phyloP scores from a whole-genome alignment of 2,329 filamentous ascomycete genomes.

The Hymenoscyphus repandus region DNA sequence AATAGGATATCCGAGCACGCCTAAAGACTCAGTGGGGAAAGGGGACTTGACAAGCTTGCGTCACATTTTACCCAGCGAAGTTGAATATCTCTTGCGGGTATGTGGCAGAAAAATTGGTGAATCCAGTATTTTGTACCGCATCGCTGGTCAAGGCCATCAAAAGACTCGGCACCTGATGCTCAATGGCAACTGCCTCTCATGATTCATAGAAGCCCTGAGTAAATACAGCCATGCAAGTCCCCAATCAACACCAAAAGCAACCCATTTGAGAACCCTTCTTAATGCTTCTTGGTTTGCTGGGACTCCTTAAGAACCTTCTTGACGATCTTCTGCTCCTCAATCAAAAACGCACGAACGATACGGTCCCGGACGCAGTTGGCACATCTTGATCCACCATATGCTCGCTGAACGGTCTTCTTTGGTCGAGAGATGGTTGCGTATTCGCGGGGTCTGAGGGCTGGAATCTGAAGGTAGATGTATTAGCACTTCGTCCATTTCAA shows the following conservation, averaged over 20 bases:
- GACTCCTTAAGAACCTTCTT: slow-evolving; percentile 99
- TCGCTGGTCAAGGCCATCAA: not conserved
- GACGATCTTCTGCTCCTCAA: slow-evolving; percentile 99
- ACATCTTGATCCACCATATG: slow-evolving; percentile 98
- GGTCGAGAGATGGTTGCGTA: slow-evolving; percentile 96
- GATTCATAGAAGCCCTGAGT: slow-evolving; percentile 28
- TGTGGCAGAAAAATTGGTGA: not conserved
- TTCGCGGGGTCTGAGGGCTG: slow-evolving; percentile 96
- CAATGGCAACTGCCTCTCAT: slow-evolving; percentile 26
- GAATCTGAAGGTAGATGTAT: slow-evolving; percentile 55
- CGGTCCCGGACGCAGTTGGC: slow-evolving; percentile 98
- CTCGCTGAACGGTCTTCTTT: slow-evolving; percentile 98
- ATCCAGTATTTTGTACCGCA: no score
- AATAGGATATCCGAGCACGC: no score
- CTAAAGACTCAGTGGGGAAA: not conserved
- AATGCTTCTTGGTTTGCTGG: slow-evolving; percentile 56
- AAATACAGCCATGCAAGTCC: slow-evolving; percentile 33
- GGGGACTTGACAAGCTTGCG: not conserved
- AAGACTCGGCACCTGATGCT: slow-evolving; percentile 3
- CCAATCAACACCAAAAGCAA: slow-evolving; percentile 32
- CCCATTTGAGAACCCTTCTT: slow-evolving; percentile 25
- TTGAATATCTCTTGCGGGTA: no score
- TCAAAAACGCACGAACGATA: slow-evolving; percentile 96
- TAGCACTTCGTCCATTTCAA: slow-evolving; percentile 23
- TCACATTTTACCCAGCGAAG: no score